Conservation (phyloP, 257 asterid species). For the Cruciata laevipes region DNA sequence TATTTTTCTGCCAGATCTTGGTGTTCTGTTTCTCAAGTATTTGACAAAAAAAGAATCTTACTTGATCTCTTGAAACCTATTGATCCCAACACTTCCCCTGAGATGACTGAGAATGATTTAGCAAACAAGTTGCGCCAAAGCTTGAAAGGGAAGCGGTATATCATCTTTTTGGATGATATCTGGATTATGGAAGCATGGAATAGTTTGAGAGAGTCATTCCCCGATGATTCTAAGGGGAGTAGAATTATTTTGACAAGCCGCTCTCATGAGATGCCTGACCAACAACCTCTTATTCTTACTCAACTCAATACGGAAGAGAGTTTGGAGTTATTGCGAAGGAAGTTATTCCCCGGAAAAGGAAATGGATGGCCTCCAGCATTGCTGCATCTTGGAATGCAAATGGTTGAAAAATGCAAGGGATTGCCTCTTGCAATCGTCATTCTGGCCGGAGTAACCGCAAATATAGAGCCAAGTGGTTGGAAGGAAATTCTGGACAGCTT, state of each 20-base stretch:
- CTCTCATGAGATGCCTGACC: no score
- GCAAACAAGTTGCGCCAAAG: neutral
- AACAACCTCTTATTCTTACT: neutral
- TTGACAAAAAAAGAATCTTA: no score
- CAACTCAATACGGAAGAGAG: neutral
- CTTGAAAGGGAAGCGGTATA: neutral
- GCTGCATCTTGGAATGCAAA: neutral
- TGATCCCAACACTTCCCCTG: no score
- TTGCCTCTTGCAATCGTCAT: neutral
- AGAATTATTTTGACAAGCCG: slow-evolving; percentile 1
- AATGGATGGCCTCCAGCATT: neutral
- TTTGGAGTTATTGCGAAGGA: neutral
- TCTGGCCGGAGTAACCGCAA: no score
- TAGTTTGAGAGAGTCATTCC: neutral
- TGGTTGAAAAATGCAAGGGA: neutral
- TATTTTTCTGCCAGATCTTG: no score
- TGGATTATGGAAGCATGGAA: neutral
- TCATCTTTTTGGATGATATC: neutral
- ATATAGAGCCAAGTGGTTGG: no score
- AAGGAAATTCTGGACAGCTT: no score
- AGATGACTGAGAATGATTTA: no score
- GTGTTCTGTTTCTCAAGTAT: no score
- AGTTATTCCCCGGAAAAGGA: neutral
- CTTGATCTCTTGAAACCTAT: no score
- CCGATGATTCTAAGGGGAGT: neutral